phyloP scores from a whole-genome alignment of 1,284 basidiomycete genomes.

The Ceratobasidium sp. region DNA sequence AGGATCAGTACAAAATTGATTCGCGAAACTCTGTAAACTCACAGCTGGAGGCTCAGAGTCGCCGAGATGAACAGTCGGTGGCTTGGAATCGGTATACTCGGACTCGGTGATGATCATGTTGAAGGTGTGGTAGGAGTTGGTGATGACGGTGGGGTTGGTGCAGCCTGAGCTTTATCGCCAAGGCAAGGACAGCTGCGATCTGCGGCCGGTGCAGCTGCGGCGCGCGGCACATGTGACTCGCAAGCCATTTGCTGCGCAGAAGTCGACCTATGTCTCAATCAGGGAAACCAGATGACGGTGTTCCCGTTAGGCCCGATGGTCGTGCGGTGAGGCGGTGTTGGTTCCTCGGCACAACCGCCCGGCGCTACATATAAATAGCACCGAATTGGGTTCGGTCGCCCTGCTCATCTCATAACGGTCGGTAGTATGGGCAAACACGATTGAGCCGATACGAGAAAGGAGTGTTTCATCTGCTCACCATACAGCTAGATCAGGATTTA shows the following conservation, averaged over 20 bases:
- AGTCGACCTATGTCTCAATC: background rate
- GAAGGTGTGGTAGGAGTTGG: background rate
- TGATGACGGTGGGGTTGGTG: no score
- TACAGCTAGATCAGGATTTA: no score
- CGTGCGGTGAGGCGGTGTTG: background rate
- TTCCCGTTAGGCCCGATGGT: background rate
- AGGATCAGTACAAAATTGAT: background rate
- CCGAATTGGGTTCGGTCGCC: no score
- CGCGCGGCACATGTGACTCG: background rate
- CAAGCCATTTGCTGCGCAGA: constrained; percentile 7
- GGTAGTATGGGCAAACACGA: no score
- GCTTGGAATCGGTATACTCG: constrained; percentile 9
- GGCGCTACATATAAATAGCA: no score
- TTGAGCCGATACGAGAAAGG: no score
- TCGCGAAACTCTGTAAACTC: background rate
- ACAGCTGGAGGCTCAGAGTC: constrained; percentile 11
- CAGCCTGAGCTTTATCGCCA: constrained; percentile 10
- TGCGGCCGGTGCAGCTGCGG: background rate
- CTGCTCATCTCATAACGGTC: no score
- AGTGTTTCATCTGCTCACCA: no score
- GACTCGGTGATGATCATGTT: constrained; percentile 32
- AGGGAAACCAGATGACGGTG: background rate
- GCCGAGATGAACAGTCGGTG: background rate
- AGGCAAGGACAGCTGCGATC: background rate
- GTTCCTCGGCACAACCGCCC: no score